Conservation (phyloP, 305 asterid genomes). For the Coffea humblotiana region DNA sequence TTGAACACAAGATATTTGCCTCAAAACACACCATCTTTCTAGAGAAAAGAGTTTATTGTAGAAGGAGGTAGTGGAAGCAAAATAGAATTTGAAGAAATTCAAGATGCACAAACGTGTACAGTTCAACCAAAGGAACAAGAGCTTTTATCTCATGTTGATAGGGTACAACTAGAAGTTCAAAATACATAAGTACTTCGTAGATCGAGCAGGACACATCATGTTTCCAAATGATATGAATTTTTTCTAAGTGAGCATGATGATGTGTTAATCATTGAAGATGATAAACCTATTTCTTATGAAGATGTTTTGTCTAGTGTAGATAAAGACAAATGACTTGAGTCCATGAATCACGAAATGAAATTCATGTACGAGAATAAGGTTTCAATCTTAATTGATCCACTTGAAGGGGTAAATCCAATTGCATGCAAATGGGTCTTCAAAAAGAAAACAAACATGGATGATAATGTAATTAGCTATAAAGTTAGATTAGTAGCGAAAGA, state of each 20-base stretch:
- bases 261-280: not conserved
- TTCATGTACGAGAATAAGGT: no score
- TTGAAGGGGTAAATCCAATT: no score
- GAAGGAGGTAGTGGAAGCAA: not conserved
- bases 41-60: not conserved
- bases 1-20: not conserved
- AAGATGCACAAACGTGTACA: not conserved
- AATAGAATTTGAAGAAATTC: not conserved
- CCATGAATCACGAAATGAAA: no score
- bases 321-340: not conserved
- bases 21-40: not conserved
- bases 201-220: not conserved
- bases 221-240: not conserved
- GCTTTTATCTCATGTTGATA: not conserved
- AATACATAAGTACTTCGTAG: not conserved
- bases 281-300: not conserved
- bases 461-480: not conserved
- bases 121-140: not conserved
- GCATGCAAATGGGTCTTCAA: no score
- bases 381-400: no score
- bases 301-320: not conserved
- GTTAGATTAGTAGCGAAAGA: not conserved
- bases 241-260: not conserved
- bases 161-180: not conserved
- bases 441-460: no score